Evolutionary conservation across 352 stramenopile species (phyloP), one percentile per base, ranked within the genome.

Genomic region (Aphanomyces cochlioides): DNA sequence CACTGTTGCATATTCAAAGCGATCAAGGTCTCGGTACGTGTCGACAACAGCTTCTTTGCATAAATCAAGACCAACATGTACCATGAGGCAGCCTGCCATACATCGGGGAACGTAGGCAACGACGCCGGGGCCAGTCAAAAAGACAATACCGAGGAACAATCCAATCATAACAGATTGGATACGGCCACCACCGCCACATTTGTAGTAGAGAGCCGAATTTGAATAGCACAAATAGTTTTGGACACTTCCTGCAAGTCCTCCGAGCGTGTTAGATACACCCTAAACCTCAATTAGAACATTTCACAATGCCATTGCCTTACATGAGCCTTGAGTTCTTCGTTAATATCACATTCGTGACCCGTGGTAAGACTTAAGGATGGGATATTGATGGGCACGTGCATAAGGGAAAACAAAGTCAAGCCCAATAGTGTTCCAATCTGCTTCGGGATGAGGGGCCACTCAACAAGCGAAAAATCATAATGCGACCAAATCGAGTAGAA

Each of bases 351-450:
- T 73, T 98, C 92, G 41, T 83, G 82, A 73, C 87, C 84, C 1
- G 82, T 93, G 4, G 87, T 92, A 48, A 95, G 77, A 71, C 84
- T 89, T 37, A 96, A 75, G 10, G 86, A 93, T 56, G 95, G 93
- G 72, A 98, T 98, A 72, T 98, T 98, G 64, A 98, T 98, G 0
- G 95, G 95, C 43, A 98, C 95, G 76, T 98, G 90, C 82, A 98
- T 97, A 48, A 98, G 79, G 56, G 88, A 96, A 77, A 98, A 98
- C 50, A 96, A 80, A 13, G 87, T 90, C 45, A 98, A 80, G 0
- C 89, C 87, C 1, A 97, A 38, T 56, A 98, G 86, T 28, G 85
- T 92, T 41, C 83, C 82, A 15, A 80, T 75, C 56, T 92, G 85
- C 70, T 87, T 89, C 0, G 84, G 83, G 57, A 94, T 90, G 1